Base-by-base conservation (phyloP, 2,329 filamentous ascomycete genomes). In the Apiospora aurea region DNA sequence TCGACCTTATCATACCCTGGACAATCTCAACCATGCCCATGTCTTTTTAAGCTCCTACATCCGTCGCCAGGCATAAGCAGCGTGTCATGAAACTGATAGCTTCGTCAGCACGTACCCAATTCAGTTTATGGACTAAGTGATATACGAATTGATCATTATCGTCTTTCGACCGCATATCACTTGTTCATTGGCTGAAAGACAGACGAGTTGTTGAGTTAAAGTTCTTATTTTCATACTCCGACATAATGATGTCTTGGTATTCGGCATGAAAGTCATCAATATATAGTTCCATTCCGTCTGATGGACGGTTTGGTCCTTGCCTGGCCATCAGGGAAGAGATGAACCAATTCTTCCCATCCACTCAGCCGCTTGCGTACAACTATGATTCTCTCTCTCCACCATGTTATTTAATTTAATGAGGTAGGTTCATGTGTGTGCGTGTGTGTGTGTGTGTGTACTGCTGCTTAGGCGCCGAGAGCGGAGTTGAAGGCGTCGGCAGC, bases 401-500 rank as follows among this genome's bases (percentile, higher is more conserved):
- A 38, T 61, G 3, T 8, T 41, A 67, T 44, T 67, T 18, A 2
- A 21, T 26, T 43, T 43, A n/a, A 8, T 67, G 26, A 21, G 21
- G 44, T 47, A 47, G 7, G 44, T 67, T 6, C 34, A 44, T 44
- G 16, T 41, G 41, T n/a, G n/a, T n/a, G 18, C 8, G 16, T 26
- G n/a, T 44, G 16, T 41, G 41, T 44, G 16, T 41, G 41, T n/a
- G n/a, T n/a, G 18, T 16, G 16, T 26, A 69, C 21, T 47, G 34
- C 72, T 69, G 34, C 72, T 69, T 75, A 81, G 46, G 80, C 81
- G 38, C 82, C 82, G 34, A 83, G 76, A n/a, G 80, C 81, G 18
- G 78, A 76, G 77, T 83, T 83, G 72, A 84, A 83, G 11, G 81
- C 81, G 73, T 82, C 78, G 13, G 81, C 82, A 7, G 82, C 81